Evolutionary conservation across 2,329 filamentous ascomycete species (phyloP), one percentile per base, ranked within the genome.

Genomic region (Elsinoe necatrix): DNA sequence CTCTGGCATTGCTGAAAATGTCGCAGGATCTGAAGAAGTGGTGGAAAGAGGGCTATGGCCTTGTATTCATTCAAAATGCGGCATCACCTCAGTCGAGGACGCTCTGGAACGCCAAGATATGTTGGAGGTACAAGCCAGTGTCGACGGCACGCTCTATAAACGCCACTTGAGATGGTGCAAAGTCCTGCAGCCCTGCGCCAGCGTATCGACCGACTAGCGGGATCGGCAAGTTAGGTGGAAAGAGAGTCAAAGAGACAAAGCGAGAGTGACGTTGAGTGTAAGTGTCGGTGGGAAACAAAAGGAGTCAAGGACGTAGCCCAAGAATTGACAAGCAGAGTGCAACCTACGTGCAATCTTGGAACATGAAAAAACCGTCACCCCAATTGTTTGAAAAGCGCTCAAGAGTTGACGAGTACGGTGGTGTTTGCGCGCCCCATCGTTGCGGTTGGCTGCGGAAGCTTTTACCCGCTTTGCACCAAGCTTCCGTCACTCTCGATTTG

Each of bases 321-420:
- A 48, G 12, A 48, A 11, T 16, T 2, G 27, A 48, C 23, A 48
- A 29, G 34, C 34, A n/a, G 14, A 37, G 9, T 37, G 34, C 34
- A 37, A 37, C 34, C 14, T 37, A 37, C 34, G 41, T 43, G 41
- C 41, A 37, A 37, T 12, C 16, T 52, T 52, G 48, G 31, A 34
- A 25, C 21, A 48, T 48, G 48, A 37, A n/a, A 37, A 52, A 52
- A 20, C 48, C 48, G 48, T 52, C 48, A 37, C 48, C 48, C 48
- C 48, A 52, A 52, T 43, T 21, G 41, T 43, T 43, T 23, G 41
- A 27, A n/a, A 27, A 20, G 21, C 21, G 41, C 41, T 45, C 14
- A 9, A 45, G 20, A 39, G 48, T 50, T 50, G 45, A 50, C 45
- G 48, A 23, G 2, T 52, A 20, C n/a, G 48, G 21, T 48, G 43